Evolutionary conservation across 371 early-diverging fungal genomes (phyloP).

Genomic region (Syncephalastrum racemosum): DNA sequence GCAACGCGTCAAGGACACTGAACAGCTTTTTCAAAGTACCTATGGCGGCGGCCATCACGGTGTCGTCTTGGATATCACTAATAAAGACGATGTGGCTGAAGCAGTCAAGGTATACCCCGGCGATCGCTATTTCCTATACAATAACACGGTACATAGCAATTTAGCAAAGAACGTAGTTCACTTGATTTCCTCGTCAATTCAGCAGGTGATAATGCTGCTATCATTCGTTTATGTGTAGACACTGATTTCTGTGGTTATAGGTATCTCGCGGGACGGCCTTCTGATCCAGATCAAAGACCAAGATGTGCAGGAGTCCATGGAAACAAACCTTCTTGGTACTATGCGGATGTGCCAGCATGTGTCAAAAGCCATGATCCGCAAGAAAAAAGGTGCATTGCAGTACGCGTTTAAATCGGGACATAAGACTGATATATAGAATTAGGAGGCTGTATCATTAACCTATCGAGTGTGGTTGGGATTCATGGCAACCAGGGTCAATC

Average conservation of each 20-base stretch:
- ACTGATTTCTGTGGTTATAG: conserved; percentile 19
- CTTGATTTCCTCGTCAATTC: conserved; percentile 63
- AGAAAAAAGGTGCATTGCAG: conserved; percentile 42
- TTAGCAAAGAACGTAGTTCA: too few species aligned
- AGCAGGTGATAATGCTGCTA: conserved; percentile 41
- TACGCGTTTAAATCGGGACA: neutral
- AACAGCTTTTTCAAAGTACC: conserved; percentile 23
- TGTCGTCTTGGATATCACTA: conserved; percentile 48
- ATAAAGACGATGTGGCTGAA: conserved; percentile 35
- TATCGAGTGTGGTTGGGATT: conserved; percentile 79
- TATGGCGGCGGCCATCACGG: conserved; percentile 37
- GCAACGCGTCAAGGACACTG: conserved; percentile 34
- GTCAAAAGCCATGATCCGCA: conserved; percentile 57
- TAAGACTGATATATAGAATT: neutral
- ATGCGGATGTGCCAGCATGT: conserved; percentile 64
- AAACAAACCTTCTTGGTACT: conserved; percentile 74
- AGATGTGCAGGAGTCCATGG: conserved; percentile 56
- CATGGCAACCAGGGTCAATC: conserved; percentile 79
- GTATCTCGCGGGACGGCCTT: conserved; percentile 61
- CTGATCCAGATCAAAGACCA: conserved; percentile 46
- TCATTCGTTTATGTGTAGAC: neutral
- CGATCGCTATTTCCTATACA: neutral
- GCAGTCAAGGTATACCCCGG: conserved; percentile 41
- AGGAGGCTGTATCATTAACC: conserved; percentile 81
- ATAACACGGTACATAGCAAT: neutral